Base-by-base conservation (phyloP, 192 early-diverging fungal genomes). In the Coemansia sp. region DNA sequence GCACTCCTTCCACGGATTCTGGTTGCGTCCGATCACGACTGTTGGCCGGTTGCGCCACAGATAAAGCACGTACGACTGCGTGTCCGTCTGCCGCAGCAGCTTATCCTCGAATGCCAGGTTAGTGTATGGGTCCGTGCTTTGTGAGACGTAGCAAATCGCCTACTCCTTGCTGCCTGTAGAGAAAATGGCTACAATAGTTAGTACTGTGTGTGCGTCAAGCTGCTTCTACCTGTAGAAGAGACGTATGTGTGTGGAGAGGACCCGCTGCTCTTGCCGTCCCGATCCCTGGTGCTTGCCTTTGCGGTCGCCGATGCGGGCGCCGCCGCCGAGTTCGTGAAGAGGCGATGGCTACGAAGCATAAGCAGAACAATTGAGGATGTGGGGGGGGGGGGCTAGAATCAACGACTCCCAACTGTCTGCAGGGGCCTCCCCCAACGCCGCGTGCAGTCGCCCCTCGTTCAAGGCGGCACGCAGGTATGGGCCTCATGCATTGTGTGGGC, bases 1-100 rank as follows among this genome's bases (percentile, higher is more conserved):
- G 79, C 93, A 93, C 71, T 99, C 96, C 71, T 94, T 94, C 88
- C 91, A 99, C 17, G 96, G 94, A 63, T 99, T 99, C 88, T 98
- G 97, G 74, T 99, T 99, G 55, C 94, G 85, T 5, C 97, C 97
- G 72, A 99, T 87, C 32, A 99, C 92, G 2, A 98, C 91, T 59
- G 92, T 92, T 46, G 86, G 83, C 14, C 73, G 75, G 80, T 98
- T 99, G 54, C 94, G 88, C 86, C 91, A 99, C 29, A 99, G 87
- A 59, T 89, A 93, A 7, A 98, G 80, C 32, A 94, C 83, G 52
- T 90, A 80, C 31, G 68, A 80, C 14, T 80, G 57, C 10, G 90
- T 83, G 73, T 89, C 85, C 11, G 89, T 87, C 42, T 86, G 80
- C 36, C 91, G 85, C 67, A 98, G 88, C 29, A 98, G 77, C 66